Evolutionary conservation across 140 eudicot species (phyloP).

Genomic region (Oenanthe javanica): DNA sequence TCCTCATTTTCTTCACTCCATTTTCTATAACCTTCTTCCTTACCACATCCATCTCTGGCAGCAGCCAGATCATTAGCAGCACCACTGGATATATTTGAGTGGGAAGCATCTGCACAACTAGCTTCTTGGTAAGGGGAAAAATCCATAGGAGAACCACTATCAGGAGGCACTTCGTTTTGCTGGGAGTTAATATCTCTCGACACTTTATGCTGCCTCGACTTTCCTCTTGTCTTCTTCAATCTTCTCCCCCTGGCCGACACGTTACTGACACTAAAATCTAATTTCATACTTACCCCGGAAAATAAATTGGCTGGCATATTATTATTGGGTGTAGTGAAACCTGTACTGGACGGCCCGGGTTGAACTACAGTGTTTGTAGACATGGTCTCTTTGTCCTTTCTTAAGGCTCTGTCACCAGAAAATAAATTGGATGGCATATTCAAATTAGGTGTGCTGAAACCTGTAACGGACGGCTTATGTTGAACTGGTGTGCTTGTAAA

Average conservation of each 20-base stretch:
- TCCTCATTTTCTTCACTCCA: slow-evolving; percentile 1
- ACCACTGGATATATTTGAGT: slow-evolving; percentile 30
- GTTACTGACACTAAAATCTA: slow-evolving; percentile 31
- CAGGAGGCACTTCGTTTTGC: slow-evolving; percentile 46
- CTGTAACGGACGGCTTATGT: slow-evolving; percentile 27
- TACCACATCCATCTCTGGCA: slow-evolving; percentile 1
- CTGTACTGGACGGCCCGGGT: slow-evolving; percentile 28
- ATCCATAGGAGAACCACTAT: slow-evolving; percentile 88
- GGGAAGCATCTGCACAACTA: slow-evolving; percentile 22
- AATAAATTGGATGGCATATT: slow-evolving; percentile 29
- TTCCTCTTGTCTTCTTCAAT: slow-evolving; percentile 39
- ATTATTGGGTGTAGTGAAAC: slow-evolving; percentile 39
- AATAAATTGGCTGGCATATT: slow-evolving; percentile 32
- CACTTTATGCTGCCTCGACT: slow-evolving; percentile 29
- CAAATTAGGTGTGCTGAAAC: slow-evolving; percentile 39
- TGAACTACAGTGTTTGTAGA: slow-evolving; percentile 24
- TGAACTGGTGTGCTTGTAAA: slow-evolving; percentile 25
- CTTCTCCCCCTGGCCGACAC: slow-evolving; percentile 34
- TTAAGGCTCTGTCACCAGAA: slow-evolving; percentile 29
- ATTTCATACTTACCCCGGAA: slow-evolving; percentile 34
- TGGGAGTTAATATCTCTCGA: slow-evolving; percentile 27
- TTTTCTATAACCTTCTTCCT: slow-evolving; percentile 2
- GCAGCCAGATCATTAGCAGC: not conserved
- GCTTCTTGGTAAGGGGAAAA: slow-evolving; percentile 68
- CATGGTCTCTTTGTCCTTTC: slow-evolving; percentile 25